phyloP scores from a whole-genome alignment of 2,329 filamentous ascomycete genomes.

The Chaetomium strumarium region DNA sequence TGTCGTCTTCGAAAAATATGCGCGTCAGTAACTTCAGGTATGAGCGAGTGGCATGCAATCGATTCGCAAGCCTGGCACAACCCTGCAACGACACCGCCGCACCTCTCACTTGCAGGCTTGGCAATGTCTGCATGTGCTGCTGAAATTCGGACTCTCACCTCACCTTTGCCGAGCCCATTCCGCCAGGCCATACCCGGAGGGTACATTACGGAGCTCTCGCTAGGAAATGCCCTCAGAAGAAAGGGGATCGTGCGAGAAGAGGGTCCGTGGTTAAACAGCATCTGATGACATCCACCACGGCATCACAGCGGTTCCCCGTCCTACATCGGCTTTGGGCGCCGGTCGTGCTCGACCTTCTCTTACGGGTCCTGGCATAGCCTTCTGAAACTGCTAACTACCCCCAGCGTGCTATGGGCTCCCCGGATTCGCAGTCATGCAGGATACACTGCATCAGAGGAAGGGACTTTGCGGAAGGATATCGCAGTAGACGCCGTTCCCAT shows the following conservation, averaged over 20 bases:
- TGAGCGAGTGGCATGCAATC: conserved; percentile 12
- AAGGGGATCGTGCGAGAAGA: conserved; percentile 1
- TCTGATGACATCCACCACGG: neutral
- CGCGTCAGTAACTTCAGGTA: neutral
- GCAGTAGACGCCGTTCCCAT: too few species aligned
- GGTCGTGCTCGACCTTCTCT: neutral
- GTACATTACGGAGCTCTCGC: neutral
- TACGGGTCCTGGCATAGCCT: neutral
- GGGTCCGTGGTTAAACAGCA: neutral
- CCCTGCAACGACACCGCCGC: conserved; percentile 9
- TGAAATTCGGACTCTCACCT: neutral
- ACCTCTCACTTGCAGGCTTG: conserved; percentile 4
- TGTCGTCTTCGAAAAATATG: conserved; percentile 14
- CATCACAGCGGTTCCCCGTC: neutral
- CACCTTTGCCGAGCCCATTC: neutral
- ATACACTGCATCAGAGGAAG: too few species aligned
- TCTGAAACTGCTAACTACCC: too few species aligned
- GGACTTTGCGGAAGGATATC: too few species aligned
- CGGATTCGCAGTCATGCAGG: neutral
- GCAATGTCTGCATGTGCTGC: neutral
- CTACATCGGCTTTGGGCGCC: too few species aligned
- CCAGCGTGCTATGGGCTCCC: too few species aligned
- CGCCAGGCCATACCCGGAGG: too few species aligned
- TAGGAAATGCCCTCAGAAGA: too few species aligned
- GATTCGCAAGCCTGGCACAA: conserved; percentile 9